A percentile compares a stretch with the other conserved stretches of the same genome.
phyloP scores from a whole-genome alignment of 2,329 filamentous ascomycete genomes.

The Claviceps capensis region DNA sequence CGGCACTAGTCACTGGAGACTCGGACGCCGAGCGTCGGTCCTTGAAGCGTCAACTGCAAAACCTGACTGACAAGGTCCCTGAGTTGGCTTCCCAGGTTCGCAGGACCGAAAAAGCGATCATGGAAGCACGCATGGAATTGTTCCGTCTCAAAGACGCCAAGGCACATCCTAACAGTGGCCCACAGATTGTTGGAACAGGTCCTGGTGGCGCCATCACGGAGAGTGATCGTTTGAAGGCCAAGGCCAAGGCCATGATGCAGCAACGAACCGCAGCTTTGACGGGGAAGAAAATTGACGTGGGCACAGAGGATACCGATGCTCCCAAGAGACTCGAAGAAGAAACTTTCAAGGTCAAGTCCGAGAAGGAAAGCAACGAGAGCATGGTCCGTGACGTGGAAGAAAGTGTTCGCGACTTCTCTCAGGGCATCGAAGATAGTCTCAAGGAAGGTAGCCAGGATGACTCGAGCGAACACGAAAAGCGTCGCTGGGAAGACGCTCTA shows the following conservation, averaged over 20 bases:
- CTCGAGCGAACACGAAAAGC: conserved; percentile 74
- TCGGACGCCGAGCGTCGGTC: conserved; percentile 78
- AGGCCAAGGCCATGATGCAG: conserved; percentile 97
- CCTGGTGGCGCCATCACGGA: conserved; percentile 85
- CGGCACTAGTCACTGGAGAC: conserved; percentile 54
- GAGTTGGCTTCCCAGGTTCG: conserved; percentile 86
- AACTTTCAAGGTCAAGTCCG: conserved; percentile 62
- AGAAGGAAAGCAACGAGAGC: conserved; percentile 86
- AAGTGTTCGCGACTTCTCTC: conserved; percentile 78
- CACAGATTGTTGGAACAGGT: conserved; percentile 79
- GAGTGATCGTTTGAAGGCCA: conserved; percentile 83
- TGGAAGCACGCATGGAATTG: conserved; percentile 79
- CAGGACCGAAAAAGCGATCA: conserved; percentile 80
- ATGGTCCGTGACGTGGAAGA: conserved; percentile 98
- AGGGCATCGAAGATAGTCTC: conserved; percentile 71
- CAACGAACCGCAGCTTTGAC: conserved; percentile 86
- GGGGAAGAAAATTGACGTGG: conserved; percentile 60
- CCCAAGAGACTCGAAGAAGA: conserved; percentile 83
- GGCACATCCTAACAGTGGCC: conserved; percentile 67
- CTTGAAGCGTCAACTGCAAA: conserved; percentile 80
- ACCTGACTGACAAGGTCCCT: conserved; percentile 76
- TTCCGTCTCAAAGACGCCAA: conserved; percentile 92
- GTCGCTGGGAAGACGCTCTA: conserved; percentile 89
- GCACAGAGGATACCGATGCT: conserved; percentile 61
- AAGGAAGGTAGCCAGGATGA: conserved; percentile 67